Evolutionary conservation across 305 asterid species (phyloP).

Genomic region (Fraxinus xanthoxyloides): DNA sequence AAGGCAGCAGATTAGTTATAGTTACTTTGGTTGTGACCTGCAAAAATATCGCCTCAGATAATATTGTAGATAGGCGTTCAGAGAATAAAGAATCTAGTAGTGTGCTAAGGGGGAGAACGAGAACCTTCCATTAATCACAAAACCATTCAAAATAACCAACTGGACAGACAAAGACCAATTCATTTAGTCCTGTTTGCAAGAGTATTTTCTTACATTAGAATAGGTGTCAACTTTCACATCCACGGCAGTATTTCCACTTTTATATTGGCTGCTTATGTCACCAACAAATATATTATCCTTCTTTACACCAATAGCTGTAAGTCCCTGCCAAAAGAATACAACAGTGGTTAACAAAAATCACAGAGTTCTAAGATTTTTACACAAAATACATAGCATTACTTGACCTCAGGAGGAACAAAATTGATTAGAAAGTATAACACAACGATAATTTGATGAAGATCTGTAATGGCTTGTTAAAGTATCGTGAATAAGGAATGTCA

Average conservation of each 20-base stretch:
- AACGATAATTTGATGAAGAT: background rate
- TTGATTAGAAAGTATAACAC: background rate
- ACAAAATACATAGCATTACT: background rate
- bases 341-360: background rate
- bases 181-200: slow-evolving; percentile 1
- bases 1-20: slow-evolving; percentile 45
- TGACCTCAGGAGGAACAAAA: background rate
- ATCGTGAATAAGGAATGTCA: background rate
- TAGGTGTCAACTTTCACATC: slow-evolving; percentile 82
- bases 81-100: background rate
- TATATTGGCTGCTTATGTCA: slow-evolving; percentile 71
- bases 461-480: background rate
- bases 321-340: slow-evolving; percentile 50
- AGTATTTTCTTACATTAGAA: slow-evolving; percentile 54
- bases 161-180: background rate
- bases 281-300: slow-evolving; percentile 70
- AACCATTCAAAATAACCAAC: background rate
- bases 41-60: slow-evolving; percentile 11
- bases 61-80: background rate
- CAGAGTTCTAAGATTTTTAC: background rate
- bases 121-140: background rate
- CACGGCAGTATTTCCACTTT: slow-evolving; percentile 57
- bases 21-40: slow-evolving; percentile 77
- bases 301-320: slow-evolving; percentile 74
- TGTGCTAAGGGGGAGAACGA: background rate